Conservation (phyloP, 306 rosid genomes). For the Rosa rugosa region DNA sequence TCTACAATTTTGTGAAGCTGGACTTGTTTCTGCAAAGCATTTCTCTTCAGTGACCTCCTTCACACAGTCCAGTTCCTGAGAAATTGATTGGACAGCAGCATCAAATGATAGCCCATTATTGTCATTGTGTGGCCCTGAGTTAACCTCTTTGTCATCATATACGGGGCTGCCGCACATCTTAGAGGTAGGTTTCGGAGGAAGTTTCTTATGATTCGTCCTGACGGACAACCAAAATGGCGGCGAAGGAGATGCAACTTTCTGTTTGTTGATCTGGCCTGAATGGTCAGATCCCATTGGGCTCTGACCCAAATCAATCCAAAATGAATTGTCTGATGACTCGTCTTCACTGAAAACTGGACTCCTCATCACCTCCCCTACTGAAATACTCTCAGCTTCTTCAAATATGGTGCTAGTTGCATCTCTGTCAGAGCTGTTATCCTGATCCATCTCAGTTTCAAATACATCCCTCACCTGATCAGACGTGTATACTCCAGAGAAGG, state of each 20-base stretch:
- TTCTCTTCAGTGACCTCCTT: conserved; percentile 74
- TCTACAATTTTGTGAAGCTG: conserved; percentile 39
- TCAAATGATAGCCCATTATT: conserved; percentile 70
- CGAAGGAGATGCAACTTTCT: conserved; percentile 68
- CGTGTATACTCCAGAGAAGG: conserved; percentile 90
- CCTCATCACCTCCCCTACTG: conserved; percentile 89
- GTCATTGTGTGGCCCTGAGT: conserved; percentile 44
- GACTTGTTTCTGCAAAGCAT: conserved; percentile 34
- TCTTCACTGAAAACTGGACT: conserved; percentile 98
- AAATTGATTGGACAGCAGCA: conserved; percentile 79
- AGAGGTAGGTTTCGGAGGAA: conserved; percentile 64
- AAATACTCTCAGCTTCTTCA: conserved; percentile 89
- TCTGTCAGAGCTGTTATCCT: conserved; percentile 79
- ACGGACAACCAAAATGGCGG: conserved; percentile 70
- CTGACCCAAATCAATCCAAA: conserved; percentile 95
- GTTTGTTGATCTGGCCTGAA: conserved; percentile 51
- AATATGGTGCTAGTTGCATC: conserved; percentile 92
- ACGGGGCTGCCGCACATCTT: conserved; percentile 73
- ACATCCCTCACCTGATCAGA: conserved; percentile 91
- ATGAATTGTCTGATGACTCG: conserved; percentile 83
- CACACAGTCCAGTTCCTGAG: conserved; percentile 75
- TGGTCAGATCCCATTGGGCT: conserved; percentile 89
- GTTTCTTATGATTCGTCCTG: conserved; percentile 51
- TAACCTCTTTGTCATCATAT: conserved; percentile 60
- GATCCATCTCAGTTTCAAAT: conserved; percentile 86